Percentiles rank a stretch among this genome's conserved stretches.
Evolutionary conservation across 352 stramenopile species (phyloP).

Genomic region (Aphanomyces cochlioides): DNA sequence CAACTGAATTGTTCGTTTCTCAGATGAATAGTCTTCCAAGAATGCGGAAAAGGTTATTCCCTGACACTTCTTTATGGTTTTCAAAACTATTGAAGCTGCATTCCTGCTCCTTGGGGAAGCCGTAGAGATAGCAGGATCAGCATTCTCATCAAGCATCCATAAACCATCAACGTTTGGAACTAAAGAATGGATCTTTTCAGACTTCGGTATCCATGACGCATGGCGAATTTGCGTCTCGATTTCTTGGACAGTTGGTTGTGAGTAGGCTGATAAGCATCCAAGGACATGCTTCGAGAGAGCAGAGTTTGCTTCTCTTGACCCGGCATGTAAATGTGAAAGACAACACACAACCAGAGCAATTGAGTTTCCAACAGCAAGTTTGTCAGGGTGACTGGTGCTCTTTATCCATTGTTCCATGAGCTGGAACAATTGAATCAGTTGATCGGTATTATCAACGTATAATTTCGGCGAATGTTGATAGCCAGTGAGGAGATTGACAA

Average conservation of each 20-base stretch:
- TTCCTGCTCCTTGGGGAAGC: slow-evolving; percentile 42
- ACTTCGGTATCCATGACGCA: slow-evolving; percentile 58
- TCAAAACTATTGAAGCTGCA: slow-evolving; percentile 63
- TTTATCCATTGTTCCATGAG: slow-evolving; percentile 8
- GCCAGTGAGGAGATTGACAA: slow-evolving; percentile 46
- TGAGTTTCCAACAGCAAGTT: slow-evolving; percentile 8
- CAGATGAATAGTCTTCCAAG: slow-evolving; percentile 38
- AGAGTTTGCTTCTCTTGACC: slow-evolving; percentile 1
- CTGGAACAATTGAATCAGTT: slow-evolving; percentile 46
- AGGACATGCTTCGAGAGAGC: slow-evolving; percentile 38
- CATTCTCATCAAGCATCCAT: slow-evolving; percentile 75
- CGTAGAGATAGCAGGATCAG: slow-evolving; percentile 50
- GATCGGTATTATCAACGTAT: slow-evolving; percentile 41
- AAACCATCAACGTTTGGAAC: slow-evolving; percentile 70
- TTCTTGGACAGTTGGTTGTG: slow-evolving; percentile 41
- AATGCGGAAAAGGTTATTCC: slow-evolving; percentile 58
- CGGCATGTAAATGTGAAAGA: slow-evolving; percentile 12
- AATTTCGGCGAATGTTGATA: slow-evolving; percentile 73
- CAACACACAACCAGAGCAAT: slow-evolving; percentile 4
- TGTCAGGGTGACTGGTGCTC: background rate
- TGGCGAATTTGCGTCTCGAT: slow-evolving; percentile 48
- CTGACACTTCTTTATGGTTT: slow-evolving; percentile 51
- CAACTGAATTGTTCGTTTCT: slow-evolving; percentile 33
- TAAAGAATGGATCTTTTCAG: slow-evolving; percentile 34
- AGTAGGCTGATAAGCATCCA: slow-evolving; percentile 38